Evolutionary conservation across 768 basidiomycete genomes (phyloP).

Genomic region (Artomyces pyxidatus): DNA sequence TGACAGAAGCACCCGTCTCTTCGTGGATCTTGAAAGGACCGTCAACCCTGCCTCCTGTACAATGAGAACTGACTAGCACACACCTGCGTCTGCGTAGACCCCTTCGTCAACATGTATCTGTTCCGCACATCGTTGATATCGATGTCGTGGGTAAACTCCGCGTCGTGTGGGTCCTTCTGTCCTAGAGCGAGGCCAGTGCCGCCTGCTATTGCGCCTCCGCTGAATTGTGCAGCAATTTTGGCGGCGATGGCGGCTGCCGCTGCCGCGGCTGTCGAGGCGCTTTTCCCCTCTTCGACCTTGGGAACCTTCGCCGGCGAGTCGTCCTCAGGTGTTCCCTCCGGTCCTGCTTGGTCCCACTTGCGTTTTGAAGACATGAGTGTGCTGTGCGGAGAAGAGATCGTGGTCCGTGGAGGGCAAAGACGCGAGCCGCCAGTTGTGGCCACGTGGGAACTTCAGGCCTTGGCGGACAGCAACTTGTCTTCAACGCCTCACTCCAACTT

Average conservation of each 20-base stretch:
- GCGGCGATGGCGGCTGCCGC: slow-evolving; percentile 86
- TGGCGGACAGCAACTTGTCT: too few relatives aligned
- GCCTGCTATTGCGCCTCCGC: slow-evolving; percentile 30
- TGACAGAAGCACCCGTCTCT: slow-evolving; percentile 87
- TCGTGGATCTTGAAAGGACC: slow-evolving; percentile 63
- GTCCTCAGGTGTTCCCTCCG: slow-evolving; percentile 40
- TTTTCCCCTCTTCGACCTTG: slow-evolving; percentile 46
- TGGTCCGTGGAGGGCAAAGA: too few relatives aligned
- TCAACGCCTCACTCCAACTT: too few relatives aligned
- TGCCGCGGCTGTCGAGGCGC: slow-evolving; percentile 63
- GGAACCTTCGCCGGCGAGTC: slow-evolving; percentile 34
- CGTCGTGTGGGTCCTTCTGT: slow-evolving; percentile 61
- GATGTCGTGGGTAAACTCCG: slow-evolving; percentile 81
- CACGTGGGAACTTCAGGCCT: too few relatives aligned
- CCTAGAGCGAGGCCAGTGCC: slow-evolving; percentile 33
- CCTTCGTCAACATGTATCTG: slow-evolving; percentile 90
- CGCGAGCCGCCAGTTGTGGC: too few relatives aligned
- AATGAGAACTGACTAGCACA: too few relatives aligned
- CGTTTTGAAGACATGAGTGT: slow-evolving; percentile 76
- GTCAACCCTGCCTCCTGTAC: not conserved
- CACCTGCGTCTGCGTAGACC: slow-evolving; percentile 86
- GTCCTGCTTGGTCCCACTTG: slow-evolving; percentile 66
- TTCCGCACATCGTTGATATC: slow-evolving; percentile 97
- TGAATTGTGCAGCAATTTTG: slow-evolving; percentile 88
- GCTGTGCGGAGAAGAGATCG: too few relatives aligned